Percentiles rank a stretch among this genome's conserved stretches.
phyloP scores from a whole-genome alignment of 2,329 filamentous ascomycete species.

The Zasmidium cellare region DNA sequence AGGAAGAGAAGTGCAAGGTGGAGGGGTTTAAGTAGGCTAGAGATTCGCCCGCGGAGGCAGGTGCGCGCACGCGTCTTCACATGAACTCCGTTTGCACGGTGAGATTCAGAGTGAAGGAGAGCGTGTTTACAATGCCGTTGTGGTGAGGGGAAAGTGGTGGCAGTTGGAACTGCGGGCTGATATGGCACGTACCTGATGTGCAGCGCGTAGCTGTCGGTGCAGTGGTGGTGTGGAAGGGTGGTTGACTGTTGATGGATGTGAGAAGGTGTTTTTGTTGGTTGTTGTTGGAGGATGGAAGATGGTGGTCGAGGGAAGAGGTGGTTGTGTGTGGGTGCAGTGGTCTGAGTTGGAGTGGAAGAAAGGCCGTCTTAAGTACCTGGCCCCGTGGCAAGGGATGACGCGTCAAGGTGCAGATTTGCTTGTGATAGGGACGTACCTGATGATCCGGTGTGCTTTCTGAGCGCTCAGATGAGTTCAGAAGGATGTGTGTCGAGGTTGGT shows the following conservation, averaged over 20 bases:
- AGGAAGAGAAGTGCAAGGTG: not conserved
- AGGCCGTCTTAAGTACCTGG: slow-evolving; percentile 2
- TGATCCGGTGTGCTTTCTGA: not conserved
- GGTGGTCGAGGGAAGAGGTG: not conserved
- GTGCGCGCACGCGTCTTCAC: not conserved
- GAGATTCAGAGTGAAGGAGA: not conserved
- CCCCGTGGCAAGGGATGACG: not conserved
- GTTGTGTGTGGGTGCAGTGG: not conserved
- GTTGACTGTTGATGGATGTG: slow-evolving; percentile 5
- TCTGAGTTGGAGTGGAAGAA: not conserved
- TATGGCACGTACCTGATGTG: slow-evolving; percentile 8
- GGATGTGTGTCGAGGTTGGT: too few relatives aligned
- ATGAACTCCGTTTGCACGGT: not conserved
- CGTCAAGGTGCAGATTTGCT: not conserved
- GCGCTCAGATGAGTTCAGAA: too few relatives aligned
- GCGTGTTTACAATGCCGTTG: not conserved
- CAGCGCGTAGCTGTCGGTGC: slow-evolving; percentile 3
- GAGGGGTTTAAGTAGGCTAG: slow-evolving; percentile 2
- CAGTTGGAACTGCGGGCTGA: not conserved
- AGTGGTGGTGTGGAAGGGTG: not conserved
- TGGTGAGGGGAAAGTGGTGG: too few relatives aligned
- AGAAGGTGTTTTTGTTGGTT: slow-evolving; percentile 1
- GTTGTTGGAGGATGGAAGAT: too few relatives aligned
- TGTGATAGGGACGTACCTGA: not conserved
- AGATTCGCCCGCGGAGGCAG: not conserved